phyloP scores from a whole-genome alignment of 2,329 filamentous ascomycete species.

The Lachnellula subtilissima region DNA sequence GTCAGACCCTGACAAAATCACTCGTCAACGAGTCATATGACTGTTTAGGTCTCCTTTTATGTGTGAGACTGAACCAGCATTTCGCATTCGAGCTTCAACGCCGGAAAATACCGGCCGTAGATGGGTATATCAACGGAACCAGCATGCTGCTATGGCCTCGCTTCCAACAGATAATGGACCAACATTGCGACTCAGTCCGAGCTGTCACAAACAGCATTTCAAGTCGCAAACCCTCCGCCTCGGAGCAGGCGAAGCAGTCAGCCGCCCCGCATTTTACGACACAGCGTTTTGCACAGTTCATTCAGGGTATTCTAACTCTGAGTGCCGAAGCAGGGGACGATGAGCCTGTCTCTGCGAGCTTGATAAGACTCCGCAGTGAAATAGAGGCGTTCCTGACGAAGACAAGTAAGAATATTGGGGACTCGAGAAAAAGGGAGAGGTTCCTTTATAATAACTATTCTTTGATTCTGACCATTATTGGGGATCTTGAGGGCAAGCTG shows the following conservation, averaged over 20 bases:
- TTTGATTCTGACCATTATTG: constrained; percentile 86
- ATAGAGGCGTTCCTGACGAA: constrained; percentile 79
- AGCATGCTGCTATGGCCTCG: constrained; percentile 96
- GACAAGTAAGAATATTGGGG: constrained; percentile 69
- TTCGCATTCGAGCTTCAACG: constrained; percentile 91
- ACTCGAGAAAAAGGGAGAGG: constrained; percentile 74
- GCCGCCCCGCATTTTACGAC: constrained; percentile 88
- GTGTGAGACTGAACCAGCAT: constrained; percentile 88
- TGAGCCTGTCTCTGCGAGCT: constrained; percentile 80
- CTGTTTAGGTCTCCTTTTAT: constrained; percentile 81
- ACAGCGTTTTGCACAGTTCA: constrained; percentile 89
- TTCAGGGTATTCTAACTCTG: constrained; percentile 77
- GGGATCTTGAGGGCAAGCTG: constrained; percentile 68
- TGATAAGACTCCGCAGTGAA: constrained; percentile 72
- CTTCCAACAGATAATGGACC: constrained; percentile 89
- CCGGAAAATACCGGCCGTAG: constrained; percentile 81
- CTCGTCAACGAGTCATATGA: constrained; percentile 76
- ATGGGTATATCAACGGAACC: constrained; percentile 89
- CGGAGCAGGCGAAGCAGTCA: constrained; percentile 57
- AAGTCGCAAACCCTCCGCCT: constrained; percentile 39
- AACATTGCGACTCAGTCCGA: constrained; percentile 83
- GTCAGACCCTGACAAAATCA: constrained; percentile 68
- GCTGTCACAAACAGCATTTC: constrained; percentile 50
- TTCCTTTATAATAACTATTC: constrained; percentile 97
- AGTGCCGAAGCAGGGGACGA: constrained; percentile 91